phyloP scores from a whole-genome alignment of 306 rosid species.

The Fragaria vesca region DNA sequence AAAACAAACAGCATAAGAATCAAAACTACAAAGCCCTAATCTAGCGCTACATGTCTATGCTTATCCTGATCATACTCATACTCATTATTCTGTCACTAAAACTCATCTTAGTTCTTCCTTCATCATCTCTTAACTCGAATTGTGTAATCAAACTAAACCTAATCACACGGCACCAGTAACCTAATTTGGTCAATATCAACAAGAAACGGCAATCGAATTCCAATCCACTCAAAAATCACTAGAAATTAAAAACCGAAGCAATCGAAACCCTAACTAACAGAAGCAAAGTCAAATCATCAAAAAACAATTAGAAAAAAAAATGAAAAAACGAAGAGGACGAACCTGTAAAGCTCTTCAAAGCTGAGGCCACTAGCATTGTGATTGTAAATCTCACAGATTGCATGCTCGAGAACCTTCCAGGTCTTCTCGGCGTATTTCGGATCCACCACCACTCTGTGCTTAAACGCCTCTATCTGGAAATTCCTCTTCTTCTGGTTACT shows the following conservation, averaged over 20 bases:
- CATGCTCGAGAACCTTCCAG: slow-evolving; percentile 86
- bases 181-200: neutral
- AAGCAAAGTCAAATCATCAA: neutral
- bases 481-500: slow-evolving; percentile 89
- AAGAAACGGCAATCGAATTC: neutral
- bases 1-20: neutral
- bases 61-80: neutral
- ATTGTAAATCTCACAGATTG: slow-evolving; percentile 83
- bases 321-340: slow-evolving; percentile 11
- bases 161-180: neutral
- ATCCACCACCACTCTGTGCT: slow-evolving; percentile 92
- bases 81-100: neutral
- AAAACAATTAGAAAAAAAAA: neutral
- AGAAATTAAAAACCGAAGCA: neutral
- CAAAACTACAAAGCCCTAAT: neutral
- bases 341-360: slow-evolving; percentile 97
- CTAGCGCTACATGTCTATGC: neutral
- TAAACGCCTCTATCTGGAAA: slow-evolving; percentile 95
- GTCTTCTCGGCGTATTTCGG: slow-evolving; percentile 93
- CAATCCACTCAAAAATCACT: neutral
- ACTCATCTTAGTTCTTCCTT: neutral
- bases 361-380: slow-evolving; percentile 98
- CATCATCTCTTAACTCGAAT: neutral
- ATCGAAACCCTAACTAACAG: neutral
- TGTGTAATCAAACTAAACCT: neutral